Conservation (phyloP, 2,329 filamentous ascomycete genomes). For the Aspergillus quadrilineatus region DNA sequence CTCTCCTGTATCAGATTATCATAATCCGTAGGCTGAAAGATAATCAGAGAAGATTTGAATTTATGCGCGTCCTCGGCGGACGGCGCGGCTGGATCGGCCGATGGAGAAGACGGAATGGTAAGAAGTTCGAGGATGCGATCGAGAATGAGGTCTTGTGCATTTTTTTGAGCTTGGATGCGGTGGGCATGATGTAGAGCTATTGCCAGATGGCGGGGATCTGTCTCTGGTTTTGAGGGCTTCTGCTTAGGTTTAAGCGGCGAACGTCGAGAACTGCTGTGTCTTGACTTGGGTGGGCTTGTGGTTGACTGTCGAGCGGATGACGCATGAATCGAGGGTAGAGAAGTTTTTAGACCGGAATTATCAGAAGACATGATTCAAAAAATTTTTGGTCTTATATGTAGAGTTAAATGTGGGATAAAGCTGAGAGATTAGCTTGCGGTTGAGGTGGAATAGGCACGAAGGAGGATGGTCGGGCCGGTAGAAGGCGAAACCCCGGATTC, state of each 20-base stretch:
- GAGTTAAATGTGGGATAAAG: background rate
- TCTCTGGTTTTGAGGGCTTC: constrained; percentile 34
- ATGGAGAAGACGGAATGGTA: constrained; percentile 56
- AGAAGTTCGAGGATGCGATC: constrained; percentile 70
- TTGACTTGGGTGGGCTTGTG: constrained; percentile 40
- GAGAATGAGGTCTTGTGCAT: constrained; percentile 72
- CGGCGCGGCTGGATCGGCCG: constrained; percentile 53
- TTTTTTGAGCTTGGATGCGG: constrained; percentile 78
- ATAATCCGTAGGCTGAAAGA: constrained; percentile 86
- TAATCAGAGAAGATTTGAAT: constrained; percentile 66
- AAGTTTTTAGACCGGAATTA: constrained; percentile 64
- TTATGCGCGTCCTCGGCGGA: constrained; percentile 59
- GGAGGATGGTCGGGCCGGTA: constrained; percentile 11
- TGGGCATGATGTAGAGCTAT: constrained; percentile 79
- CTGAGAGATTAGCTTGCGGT: constrained; percentile 6
- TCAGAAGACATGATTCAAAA: constrained; percentile 17
- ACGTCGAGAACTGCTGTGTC: constrained; percentile 41
- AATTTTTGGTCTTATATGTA: background rate
- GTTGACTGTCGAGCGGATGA: constrained; percentile 34
- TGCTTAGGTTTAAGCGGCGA: constrained; percentile 20
- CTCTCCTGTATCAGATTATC: constrained; percentile 86
- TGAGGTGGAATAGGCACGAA: background rate
- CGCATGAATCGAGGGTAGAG: constrained; percentile 42
- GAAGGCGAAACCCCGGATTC: constrained; percentile 19
- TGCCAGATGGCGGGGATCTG: constrained; percentile 51